A percentile compares a stretch with the other conserved stretches of the same genome.
Evolutionary conservation across 1,284 basidiomycete genomes (phyloP).

Genomic region (Apiotrichum veenhuisii): DNA sequence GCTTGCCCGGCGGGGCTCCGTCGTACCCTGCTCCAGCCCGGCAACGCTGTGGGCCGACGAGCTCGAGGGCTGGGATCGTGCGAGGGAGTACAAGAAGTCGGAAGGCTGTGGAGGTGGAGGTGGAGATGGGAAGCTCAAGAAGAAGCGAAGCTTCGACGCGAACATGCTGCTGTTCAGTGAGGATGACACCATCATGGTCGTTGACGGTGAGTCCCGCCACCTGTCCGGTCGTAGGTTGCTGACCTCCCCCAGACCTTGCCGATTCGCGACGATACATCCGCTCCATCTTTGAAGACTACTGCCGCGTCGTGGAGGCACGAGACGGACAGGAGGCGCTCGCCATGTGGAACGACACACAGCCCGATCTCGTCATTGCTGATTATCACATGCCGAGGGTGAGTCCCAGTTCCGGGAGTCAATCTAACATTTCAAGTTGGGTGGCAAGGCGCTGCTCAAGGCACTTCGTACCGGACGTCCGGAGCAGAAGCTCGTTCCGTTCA

Average conservation of each 20-base stretch:
- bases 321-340: slow-evolving; percentile 49
- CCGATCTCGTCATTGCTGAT: slow-evolving; percentile 49
- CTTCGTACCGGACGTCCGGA: slow-evolving; percentile 21
- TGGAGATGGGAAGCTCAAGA: no score
- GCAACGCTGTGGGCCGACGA: not conserved
- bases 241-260: slow-evolving; percentile 19
- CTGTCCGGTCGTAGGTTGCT: slow-evolving; percentile 16
- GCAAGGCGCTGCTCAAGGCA: slow-evolving; percentile 30
- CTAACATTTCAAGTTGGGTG: slow-evolving; percentile 27
- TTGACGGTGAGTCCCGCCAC: slow-evolving; percentile 31
- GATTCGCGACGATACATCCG: slow-evolving; percentile 42
- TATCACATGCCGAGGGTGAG: slow-evolving; percentile 50
- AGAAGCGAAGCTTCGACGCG: slow-evolving; percentile 27
- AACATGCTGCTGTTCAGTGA: slow-evolving; percentile 38
- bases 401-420: not conserved
- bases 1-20: not conserved
- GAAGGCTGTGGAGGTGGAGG: not conserved
- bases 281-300: slow-evolving; percentile 46
- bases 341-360: slow-evolving; percentile 25
- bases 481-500: slow-evolving; percentile 31
- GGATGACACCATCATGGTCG: slow-evolving; percentile 43
- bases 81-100: not conserved
- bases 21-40: not conserved
- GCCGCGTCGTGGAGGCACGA: slow-evolving; percentile 46
- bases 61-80: not conserved